Percentiles rank a stretch among this genome's conserved stretches.
phyloP scores from a whole-genome alignment of 2,329 filamentous ascomycete species.

The Teratosphaeria nubilosa region DNA sequence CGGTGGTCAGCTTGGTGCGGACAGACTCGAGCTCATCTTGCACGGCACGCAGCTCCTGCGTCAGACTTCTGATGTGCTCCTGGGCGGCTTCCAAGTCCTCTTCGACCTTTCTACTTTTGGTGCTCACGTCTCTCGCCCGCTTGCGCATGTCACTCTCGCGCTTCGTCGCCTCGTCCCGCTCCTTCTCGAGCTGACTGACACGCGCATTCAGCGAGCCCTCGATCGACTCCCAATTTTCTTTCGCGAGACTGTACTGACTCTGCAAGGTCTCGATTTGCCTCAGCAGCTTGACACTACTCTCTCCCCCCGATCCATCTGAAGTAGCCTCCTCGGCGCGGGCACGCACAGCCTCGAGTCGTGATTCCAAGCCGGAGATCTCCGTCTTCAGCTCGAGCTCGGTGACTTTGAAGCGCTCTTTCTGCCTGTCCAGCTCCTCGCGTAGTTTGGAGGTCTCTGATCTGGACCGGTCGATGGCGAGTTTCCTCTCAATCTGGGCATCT shows the following conservation, averaged over 20 bases:
- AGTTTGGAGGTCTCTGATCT: slow-evolving; percentile 61
- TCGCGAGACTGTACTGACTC: slow-evolving; percentile 86
- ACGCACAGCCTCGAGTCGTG: slow-evolving; percentile 80
- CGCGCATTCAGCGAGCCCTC: slow-evolving; percentile 75
- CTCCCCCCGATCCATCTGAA: slow-evolving; percentile 48
- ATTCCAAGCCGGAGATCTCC: slow-evolving; percentile 70
- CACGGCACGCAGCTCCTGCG: slow-evolving; percentile 53
- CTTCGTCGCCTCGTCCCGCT: slow-evolving; percentile 74
- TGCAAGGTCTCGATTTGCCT: slow-evolving; percentile 93
- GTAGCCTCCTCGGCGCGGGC: slow-evolving; percentile 80
- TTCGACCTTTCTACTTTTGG: slow-evolving; percentile 58
- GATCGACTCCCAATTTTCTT: slow-evolving; percentile 96
- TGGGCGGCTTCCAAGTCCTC: slow-evolving; percentile 69
- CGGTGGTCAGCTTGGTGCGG: slow-evolving; percentile 53
- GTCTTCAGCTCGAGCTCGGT: slow-evolving; percentile 67
- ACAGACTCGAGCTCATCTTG: slow-evolving; percentile 52
- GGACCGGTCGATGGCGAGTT: slow-evolving; percentile 59
- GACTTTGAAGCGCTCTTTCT: slow-evolving; percentile 57
- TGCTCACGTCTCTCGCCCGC: slow-evolving; percentile 76
- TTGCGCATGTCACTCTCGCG: slow-evolving; percentile 80
- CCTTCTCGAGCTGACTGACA: slow-evolving; percentile 70
- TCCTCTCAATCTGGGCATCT: slow-evolving; percentile 62
- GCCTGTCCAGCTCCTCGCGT: slow-evolving; percentile 61
- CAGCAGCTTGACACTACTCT: slow-evolving; percentile 54
- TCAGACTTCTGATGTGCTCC: slow-evolving; percentile 52